phyloP scores from a whole-genome alignment of 1,284 basidiomycete species.

The Amylostereum chailletii region DNA sequence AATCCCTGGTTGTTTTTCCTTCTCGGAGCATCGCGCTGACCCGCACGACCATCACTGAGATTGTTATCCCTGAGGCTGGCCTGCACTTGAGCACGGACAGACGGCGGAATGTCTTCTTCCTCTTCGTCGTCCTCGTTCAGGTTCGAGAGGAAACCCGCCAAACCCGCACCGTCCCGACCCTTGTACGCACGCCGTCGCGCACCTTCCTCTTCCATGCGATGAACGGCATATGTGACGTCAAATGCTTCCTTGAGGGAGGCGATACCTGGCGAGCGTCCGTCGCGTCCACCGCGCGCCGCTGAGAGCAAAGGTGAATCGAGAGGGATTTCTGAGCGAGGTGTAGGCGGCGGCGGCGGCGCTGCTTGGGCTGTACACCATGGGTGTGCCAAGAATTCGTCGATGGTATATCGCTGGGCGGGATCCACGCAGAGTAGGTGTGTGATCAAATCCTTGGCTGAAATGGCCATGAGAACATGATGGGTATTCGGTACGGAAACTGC shows the following conservation, averaged over 20 bases:
- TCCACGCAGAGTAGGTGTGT: slow-evolving; percentile 94
- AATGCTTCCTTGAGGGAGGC: slow-evolving; percentile 95
- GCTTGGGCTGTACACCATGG: slow-evolving; percentile 84
- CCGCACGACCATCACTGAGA: slow-evolving; percentile 60
- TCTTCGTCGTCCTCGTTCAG: slow-evolving; percentile 93
- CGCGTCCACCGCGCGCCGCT: slow-evolving; percentile 69
- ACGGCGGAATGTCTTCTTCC: slow-evolving; percentile 40
- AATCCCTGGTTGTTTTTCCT: slow-evolving; percentile 37
- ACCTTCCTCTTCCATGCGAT: slow-evolving; percentile 98
- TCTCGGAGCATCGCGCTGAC: slow-evolving; percentile 55
- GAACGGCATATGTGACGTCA: slow-evolving; percentile 98
- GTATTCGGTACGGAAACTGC: not conserved
- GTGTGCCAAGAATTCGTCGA: slow-evolving; percentile 95
- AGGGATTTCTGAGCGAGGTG: slow-evolving; percentile 50
- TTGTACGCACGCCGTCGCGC: slow-evolving; percentile 76
- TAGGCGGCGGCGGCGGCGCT: slow-evolving; percentile 52
- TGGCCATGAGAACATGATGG: not conserved
- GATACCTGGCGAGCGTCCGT: slow-evolving; percentile 87
- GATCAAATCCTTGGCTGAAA: slow-evolving; percentile 88
- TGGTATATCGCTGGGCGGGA: slow-evolving; percentile 91
- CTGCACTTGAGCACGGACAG: slow-evolving; percentile 34
- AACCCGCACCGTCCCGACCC: slow-evolving; percentile 63
- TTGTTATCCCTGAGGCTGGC: slow-evolving; percentile 19
- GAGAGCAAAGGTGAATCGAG: slow-evolving; percentile 90
- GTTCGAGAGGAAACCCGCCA: slow-evolving; percentile 68